These are phyloP conservation scores for Rachicladosporium sp. DNA, from an alignment of 2,329 filamentous ascomycete species.

Conservation along the genomic window DNA sequence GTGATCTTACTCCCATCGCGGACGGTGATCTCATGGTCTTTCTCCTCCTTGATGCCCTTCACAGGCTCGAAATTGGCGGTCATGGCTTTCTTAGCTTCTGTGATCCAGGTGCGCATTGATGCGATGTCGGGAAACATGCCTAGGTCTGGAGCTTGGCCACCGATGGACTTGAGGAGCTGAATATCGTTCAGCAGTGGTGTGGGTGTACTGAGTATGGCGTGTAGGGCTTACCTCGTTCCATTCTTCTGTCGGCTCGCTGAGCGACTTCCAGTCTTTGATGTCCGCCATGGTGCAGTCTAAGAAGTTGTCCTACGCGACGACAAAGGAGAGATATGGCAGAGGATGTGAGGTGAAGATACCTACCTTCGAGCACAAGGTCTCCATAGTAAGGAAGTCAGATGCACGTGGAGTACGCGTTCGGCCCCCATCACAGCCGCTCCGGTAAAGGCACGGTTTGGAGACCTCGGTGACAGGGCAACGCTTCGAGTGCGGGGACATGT, in stretches of 20 bases:
- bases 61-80: constrained; percentile 6
- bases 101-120: constrained; percentile 11
- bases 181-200: background rate
- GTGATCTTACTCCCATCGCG: constrained; percentile 26
- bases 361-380: too few relatives aligned
- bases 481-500: too few relatives aligned
- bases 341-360: too few relatives aligned
- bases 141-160: constrained; percentile 15
- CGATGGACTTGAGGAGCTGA: constrained; percentile 8
- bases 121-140: constrained; percentile 14
- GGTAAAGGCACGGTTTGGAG: too few relatives aligned
- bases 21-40: constrained; percentile 28
- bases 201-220: background rate
- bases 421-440: too few relatives aligned
- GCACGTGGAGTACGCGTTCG: too few relatives aligned
- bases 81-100: constrained; percentile 9
- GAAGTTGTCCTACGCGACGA: too few relatives aligned
- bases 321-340: too few relatives aligned
- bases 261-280: constrained; percentile 16
- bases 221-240: constrained; percentile 10
- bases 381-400: too few relatives aligned
- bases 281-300: constrained; percentile 12
- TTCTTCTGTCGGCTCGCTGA: constrained; percentile 15
- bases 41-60: constrained; percentile 20
- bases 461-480: too few relatives aligned